These are phyloP conservation scores for Rhizophagus prolifer DNA, from an alignment of 192 early-diverging fungal species.

Conservation along the genomic window DNA sequence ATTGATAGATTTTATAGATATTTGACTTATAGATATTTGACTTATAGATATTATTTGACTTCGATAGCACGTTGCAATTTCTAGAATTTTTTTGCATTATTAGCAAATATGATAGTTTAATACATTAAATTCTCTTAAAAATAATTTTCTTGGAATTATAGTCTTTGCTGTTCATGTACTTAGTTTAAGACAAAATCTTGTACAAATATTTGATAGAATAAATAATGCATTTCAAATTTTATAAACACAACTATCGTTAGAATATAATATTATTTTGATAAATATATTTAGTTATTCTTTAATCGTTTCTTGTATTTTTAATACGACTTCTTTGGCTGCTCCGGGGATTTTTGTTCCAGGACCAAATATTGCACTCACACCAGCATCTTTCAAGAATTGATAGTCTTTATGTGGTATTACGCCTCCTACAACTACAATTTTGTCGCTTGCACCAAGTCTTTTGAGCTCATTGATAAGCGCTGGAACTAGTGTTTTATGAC, in stretches of 20 bases:
- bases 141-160: no score
- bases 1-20: no score
- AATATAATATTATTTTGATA: no score
- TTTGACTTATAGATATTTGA: not conserved
- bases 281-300: not conserved
- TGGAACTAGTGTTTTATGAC: constrained; percentile 86
- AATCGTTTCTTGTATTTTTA: constrained; percentile 61
- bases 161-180: no score
- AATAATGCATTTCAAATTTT: no score
- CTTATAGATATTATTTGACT: not conserved
- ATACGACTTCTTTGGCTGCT: constrained; percentile 78
- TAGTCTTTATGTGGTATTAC: constrained; percentile 91
- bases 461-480: constrained; percentile 74
- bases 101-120: not conserved
- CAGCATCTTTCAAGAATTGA: constrained; percentile 75
- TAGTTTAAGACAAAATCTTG: no score
- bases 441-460: constrained; percentile 72
- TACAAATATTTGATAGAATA: no score
- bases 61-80: not conserved
- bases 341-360: constrained; percentile 86
- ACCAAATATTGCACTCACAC: constrained; percentile 81
- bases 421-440: constrained; percentile 78
- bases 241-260: no score
- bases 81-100: not conserved
- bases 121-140: no score